Evolutionary conservation across 768 basidiomycete species (phyloP).

Genomic region (Lentinula boryana): DNA sequence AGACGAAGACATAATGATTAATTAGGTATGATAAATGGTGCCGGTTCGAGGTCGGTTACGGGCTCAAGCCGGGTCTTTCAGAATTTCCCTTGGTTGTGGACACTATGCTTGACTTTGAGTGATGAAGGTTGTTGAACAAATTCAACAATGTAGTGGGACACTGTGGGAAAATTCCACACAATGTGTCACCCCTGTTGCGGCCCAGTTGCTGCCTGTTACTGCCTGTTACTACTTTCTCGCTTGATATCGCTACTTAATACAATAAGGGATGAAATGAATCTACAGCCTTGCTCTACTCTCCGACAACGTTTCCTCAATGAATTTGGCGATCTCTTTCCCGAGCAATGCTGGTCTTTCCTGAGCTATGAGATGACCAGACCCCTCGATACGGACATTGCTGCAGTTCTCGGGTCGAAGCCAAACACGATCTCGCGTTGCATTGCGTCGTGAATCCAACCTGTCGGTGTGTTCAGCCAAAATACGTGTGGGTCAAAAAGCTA

Average conservation of each 20-base stretch:
- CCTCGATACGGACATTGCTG: constrained; percentile 31
- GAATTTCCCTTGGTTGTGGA: not conserved
- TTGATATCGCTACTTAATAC: no score
- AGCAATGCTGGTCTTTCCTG: constrained; percentile 33
- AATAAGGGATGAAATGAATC: not conserved
- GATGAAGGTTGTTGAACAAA: constrained; percentile 1
- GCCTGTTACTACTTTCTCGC: no score
- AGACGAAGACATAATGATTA: no score
- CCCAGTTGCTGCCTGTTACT: no score
- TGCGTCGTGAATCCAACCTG: constrained; percentile 26
- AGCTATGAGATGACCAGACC: constrained; percentile 41
- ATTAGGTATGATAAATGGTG: no score
- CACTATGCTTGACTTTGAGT: not conserved
- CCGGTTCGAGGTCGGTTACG: not conserved
- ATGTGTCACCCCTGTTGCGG: no score
- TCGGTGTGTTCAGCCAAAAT: not conserved
- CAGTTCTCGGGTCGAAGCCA: constrained; percentile 38
- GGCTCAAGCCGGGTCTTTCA: not conserved
- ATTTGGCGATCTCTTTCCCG: constrained; percentile 13
- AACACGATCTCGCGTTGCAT: constrained; percentile 28
- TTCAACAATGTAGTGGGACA: not conserved
- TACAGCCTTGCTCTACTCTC: not conserved
- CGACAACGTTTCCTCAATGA: not conserved
- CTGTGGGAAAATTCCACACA: not conserved
- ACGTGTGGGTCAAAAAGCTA: not conserved